Base-by-base conservation (phyloP, 805 yeast genomes). In the Saturnispora gosingensis region DNA sequence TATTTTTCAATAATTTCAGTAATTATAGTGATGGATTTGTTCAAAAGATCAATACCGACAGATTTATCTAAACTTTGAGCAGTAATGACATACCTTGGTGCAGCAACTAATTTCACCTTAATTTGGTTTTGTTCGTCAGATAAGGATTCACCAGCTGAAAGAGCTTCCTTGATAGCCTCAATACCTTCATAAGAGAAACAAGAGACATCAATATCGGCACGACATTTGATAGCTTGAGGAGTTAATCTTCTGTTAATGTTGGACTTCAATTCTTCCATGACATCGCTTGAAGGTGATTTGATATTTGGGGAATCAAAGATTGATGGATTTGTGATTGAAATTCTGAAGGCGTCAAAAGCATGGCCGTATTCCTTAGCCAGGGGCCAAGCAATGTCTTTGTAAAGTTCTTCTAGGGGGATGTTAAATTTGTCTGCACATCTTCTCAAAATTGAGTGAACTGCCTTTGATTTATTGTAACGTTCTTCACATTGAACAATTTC, bases 151-250 rank as follows among this genome's bases (percentile, higher is more conserved):
- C 96, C 98, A 24, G 90, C 85, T 58, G 77, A 74, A 58, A 93
- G 78, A 24, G 99, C 96, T 53, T 76, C 76, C 71, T 90, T 91
- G 66, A 93, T 90, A 58, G 99, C 99, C 67, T 90, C 96, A 59
- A 93, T 88, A 68, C 99, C 99, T 70, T 93, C 98, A 70, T 93
- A 93, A 55, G 90, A 78, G 73, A 91, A 93, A 69, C 99, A 93
- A 13, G 97, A 88, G 43, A 93, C 97, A 71, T 91, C 98, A 46
- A 93, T 85, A 68, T 93, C 98, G n/a, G 99, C 96, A 72, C 99
- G 85, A 65, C 95, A 85, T 74, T 91, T 93, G 61, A 89, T 89
- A 39, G 98, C 96, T 73, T 90, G 97, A 56, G 99, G 99, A 35
- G 99, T 93, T 69, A 93, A 80, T 70, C 98, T 85, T 69, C 95